Percentiles rank a stretch among this genome's conserved stretches.
Evolutionary conservation across 2,329 filamentous ascomycete species (phyloP).

Genomic region (Salinomyces thailandicus): DNA sequence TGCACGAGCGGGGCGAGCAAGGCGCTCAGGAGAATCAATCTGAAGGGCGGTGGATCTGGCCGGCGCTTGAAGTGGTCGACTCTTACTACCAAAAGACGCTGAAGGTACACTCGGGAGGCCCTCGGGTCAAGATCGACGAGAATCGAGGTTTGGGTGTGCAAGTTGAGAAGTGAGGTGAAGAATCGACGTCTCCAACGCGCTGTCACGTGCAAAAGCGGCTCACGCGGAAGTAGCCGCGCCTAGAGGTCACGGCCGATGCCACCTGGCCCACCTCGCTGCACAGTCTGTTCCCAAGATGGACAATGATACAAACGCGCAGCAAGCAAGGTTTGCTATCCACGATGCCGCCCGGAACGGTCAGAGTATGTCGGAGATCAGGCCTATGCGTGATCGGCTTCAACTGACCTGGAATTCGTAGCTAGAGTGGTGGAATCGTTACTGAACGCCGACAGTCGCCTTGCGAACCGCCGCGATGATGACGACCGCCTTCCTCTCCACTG

Average conservation of each 20-base stretch:
- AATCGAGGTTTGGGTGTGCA: constrained; percentile 41
- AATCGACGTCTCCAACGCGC: background rate
- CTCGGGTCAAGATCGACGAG: constrained; percentile 50
- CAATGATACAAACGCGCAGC: constrained; percentile 19
- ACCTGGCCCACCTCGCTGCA: no score
- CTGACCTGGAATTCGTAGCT: constrained; percentile 38
- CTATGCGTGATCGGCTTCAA: constrained; percentile 3
- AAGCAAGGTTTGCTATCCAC: constrained; percentile 70
- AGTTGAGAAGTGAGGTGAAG: constrained; percentile 16
- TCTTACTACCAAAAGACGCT: constrained; percentile 89
- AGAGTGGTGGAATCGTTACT: constrained; percentile 63
- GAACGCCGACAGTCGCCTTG: constrained; percentile 67
- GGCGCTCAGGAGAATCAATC: constrained; percentile 18
- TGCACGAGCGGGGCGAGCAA: constrained; percentile 35
- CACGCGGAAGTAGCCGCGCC: background rate
- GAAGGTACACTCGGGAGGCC: constrained; percentile 67
- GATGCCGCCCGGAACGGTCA: constrained; percentile 76
- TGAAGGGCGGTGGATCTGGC: constrained; percentile 56
- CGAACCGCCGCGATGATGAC: constrained; percentile 66
- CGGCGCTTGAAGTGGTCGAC: constrained; percentile 68
- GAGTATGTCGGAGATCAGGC: constrained; percentile 57
- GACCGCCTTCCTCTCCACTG: constrained; percentile 87
- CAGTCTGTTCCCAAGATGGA: no score
- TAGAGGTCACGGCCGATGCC: no score
- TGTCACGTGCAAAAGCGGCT: background rate